Conservation (phyloP, 2,329 filamentous ascomycete species). For the Coleophoma eucalyptorum region DNA sequence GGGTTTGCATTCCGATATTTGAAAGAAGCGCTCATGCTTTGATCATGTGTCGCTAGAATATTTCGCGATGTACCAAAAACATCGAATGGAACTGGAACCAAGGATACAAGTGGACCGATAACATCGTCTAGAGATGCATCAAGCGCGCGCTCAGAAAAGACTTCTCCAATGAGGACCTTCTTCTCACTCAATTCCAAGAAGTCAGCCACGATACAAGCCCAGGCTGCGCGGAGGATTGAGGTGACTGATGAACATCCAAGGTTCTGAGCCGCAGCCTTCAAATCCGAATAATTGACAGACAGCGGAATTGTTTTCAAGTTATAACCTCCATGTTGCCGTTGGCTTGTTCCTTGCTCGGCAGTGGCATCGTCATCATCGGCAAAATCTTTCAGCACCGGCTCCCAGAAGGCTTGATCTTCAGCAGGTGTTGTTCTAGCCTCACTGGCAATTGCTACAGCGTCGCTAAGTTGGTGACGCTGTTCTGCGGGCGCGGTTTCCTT, state of each 20-base stretch:
- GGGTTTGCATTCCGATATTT: not conserved
- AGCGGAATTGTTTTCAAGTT: not conserved
- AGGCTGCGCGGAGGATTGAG: conserved; percentile 25
- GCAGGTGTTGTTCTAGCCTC: conserved; percentile 9
- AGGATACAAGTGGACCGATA: conserved; percentile 29
- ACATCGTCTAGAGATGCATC: conserved; percentile 22
- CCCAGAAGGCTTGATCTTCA: conserved; percentile 22
- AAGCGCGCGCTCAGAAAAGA: conserved; percentile 26
- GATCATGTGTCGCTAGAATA: conserved; percentile 10
- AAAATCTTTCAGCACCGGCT: conserved; percentile 19
- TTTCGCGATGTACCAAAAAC: conserved; percentile 19
- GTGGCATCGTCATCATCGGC: conserved; percentile 17
- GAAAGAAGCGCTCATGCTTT: not conserved
- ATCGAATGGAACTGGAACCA: conserved; percentile 28
- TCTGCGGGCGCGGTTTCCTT: conserved; percentile 10
- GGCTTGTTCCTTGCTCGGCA: not conserved
- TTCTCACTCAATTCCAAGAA: conserved; percentile 23
- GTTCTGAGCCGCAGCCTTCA: conserved; percentile 18
- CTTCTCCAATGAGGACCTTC: conserved; percentile 27
- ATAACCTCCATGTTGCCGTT: not conserved
- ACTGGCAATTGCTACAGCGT: conserved; percentile 22
- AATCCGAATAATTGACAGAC: not conserved
- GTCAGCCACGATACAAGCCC: conserved; percentile 22
- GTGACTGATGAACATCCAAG: conserved; percentile 22
- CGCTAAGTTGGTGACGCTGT: conserved; percentile 22